Evolutionary conservation across 495 filamentous ascomycete genomes (phyloP), one percentile per base, ranked within the genome.

Genomic region (Hypoxylon subgilvum): DNA sequence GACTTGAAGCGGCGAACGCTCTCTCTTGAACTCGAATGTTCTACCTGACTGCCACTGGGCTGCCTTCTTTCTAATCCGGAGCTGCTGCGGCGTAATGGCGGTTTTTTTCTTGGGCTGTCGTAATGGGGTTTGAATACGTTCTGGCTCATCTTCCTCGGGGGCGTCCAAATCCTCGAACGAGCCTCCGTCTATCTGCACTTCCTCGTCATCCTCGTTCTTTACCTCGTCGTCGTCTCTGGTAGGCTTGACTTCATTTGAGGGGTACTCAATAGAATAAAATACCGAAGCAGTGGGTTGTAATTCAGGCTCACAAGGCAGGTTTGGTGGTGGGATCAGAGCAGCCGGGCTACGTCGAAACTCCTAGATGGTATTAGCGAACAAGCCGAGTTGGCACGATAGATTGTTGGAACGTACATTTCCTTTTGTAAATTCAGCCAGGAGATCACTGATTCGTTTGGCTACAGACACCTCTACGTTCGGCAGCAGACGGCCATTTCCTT

Each of bases 1-100:
- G 18, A 52, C 47, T 18, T 52, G 45, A 13, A 47, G 2, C 10
- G 56, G 61, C 3, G 45, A 52, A 2, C 32, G 23, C 6, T 61
- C 27, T 21, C 16, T 51, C 23, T 56, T 52, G 19, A 44, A 42
- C 6, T 60, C 38, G 13, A 39, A 56, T 6, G 57, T 27, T 46
- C 25, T 64, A 38, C 61, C 57, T 4, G 67, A 63, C 35, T 63
- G 57, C 66, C 62, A 69, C 12, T 60, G 65, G 13, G 38, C 35
- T 14, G 57, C 53, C 22, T 65, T 69, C 7, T n/a, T 30, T 44
- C 46, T 65, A 4, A 57, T 50, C 8, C 51, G 53, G 10, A 52
- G 14, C 21, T 61, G 57, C 22, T 60, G 65, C 2, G 57, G 51
- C 21, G 54, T 54, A 12, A 53, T 9, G 0, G 13, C 17, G 6